Evolutionary conservation across 2,329 filamentous ascomycete genomes (phyloP).

Genomic region (Rhynchosporium secalis): DNA sequence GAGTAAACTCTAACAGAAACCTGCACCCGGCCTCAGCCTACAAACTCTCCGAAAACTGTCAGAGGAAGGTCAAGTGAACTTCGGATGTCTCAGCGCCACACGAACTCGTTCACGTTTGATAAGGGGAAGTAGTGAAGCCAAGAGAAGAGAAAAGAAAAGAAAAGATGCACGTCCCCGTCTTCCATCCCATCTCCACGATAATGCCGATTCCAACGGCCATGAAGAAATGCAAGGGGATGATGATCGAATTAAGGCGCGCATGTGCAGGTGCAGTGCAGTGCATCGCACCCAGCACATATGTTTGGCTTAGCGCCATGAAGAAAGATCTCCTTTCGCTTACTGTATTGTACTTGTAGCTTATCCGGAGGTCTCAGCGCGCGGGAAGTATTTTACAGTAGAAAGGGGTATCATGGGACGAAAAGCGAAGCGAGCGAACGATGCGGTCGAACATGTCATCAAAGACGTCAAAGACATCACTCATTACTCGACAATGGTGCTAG

Average conservation of each 20-base stretch:
- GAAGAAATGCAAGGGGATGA: neutral
- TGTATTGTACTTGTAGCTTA: neutral
- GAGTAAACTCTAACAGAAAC: neutral
- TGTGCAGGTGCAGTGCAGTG: neutral
- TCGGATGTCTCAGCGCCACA: slow-evolving; percentile 8
- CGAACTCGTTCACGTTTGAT: neutral
- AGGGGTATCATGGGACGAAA: neutral
- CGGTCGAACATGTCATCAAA: neutral
- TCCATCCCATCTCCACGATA: slow-evolving; percentile 2
- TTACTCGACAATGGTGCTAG: too few relatives aligned
- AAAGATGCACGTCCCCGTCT: too few relatives aligned
- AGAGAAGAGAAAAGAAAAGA: neutral
- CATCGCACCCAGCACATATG: too few relatives aligned
- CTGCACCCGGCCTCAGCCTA: neutral
- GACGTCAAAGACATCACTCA: neutral
- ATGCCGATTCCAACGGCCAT: neutral
- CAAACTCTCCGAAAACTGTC: neutral
- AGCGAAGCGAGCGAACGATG: too few relatives aligned
- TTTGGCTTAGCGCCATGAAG: neutral
- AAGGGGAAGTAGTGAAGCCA: neutral
- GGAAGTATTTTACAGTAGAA: neutral
- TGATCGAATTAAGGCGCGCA: neutral
- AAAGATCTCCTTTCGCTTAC: slow-evolving; percentile 1
- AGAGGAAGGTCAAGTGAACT: neutral
- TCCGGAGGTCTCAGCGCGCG: slow-evolving; percentile 5